Percentiles rank a stretch among this genome's conserved stretches.
phyloP scores from a whole-genome alignment of 192 early-diverging fungal genomes.

The Backusella tarrabulga region DNA sequence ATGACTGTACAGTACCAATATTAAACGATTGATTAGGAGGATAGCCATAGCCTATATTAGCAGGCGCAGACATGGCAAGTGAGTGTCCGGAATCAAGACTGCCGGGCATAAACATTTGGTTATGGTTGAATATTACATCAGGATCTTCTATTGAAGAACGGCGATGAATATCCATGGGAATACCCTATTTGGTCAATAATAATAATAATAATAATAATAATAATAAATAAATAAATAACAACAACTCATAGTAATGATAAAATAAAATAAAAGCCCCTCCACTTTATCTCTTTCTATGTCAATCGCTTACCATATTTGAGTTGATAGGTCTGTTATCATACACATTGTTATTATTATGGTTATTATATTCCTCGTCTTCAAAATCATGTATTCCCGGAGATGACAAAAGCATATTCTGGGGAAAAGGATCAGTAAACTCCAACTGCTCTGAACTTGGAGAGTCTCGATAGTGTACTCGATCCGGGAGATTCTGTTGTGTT shows the following conservation, averaged over 20 bases:
- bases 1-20: not conserved
- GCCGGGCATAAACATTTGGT: not conserved
- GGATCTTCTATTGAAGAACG: constrained; percentile 2
- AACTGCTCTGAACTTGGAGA: not conserved
- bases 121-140: not conserved
- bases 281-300: not conserved
- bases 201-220: not conserved
- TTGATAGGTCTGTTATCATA: not conserved
- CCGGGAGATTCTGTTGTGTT: not conserved
- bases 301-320: not conserved
- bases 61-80: constrained; percentile 35
- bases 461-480: not conserved
- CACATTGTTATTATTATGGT: not conserved
- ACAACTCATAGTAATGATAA: not conserved
- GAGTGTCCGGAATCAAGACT: not conserved
- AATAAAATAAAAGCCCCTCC: not conserved
- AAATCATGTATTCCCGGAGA: constrained; percentile 4
- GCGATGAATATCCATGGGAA: constrained; percentile 9
- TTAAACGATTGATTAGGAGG: not conserved
- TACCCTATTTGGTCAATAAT: not conserved
- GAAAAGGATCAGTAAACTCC: not conserved
- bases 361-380: not conserved
- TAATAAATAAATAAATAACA: not conserved
- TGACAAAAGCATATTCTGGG: not conserved
- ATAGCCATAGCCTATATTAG: constrained; percentile 26